phyloP scores from a whole-genome alignment of 1,284 basidiomycete genomes.

The Agaricales sp. region DNA sequence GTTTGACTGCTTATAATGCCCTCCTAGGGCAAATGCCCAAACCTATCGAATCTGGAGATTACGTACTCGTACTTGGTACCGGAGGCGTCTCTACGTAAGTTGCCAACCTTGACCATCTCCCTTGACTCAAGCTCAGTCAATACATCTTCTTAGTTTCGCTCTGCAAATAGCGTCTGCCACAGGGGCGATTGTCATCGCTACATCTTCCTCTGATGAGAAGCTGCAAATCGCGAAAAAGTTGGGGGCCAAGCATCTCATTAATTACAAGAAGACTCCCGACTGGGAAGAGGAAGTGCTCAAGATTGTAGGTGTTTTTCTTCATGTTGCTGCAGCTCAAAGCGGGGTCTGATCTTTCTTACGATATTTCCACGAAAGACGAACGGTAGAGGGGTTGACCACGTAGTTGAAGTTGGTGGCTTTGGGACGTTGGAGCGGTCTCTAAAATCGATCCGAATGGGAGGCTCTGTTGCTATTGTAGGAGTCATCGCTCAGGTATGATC shows the following conservation, averaged over 20 bases:
- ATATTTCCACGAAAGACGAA: too few species aligned
- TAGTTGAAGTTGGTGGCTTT: slow-evolving; percentile 42
- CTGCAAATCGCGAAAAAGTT: slow-evolving; percentile 33
- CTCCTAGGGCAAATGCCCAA: slow-evolving; percentile 30
- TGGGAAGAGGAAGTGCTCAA: too few species aligned
- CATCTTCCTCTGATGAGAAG: slow-evolving; percentile 56
- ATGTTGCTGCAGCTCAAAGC: too few species aligned
- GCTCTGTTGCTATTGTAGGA: slow-evolving; percentile 34
- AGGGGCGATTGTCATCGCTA: slow-evolving; percentile 50
- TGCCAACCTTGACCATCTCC: too few species aligned
- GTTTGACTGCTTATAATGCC: slow-evolving; percentile 41
- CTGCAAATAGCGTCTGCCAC: slow-evolving; percentile 40
- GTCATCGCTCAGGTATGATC: slow-evolving; percentile 33
- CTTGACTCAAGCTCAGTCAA: slow-evolving; percentile 3
- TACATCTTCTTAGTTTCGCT: slow-evolving; percentile 28
- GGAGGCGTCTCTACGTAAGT: slow-evolving; percentile 47
- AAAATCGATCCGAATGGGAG: slow-evolving; percentile 40
- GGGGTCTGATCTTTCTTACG: too few species aligned
- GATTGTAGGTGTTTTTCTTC: too few species aligned
- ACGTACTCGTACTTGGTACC: slow-evolving; percentile 45
- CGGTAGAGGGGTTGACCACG: slow-evolving; percentile 44
- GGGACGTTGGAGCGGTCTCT: too few species aligned
- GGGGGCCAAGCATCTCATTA: slow-evolving; percentile 42
- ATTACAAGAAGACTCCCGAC: slow-evolving; percentile 46
- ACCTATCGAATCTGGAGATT: slow-evolving; percentile 33